Base-by-base conservation (phyloP, 345 rosid genomes). In the Hibiscus mutabilis region DNA sequence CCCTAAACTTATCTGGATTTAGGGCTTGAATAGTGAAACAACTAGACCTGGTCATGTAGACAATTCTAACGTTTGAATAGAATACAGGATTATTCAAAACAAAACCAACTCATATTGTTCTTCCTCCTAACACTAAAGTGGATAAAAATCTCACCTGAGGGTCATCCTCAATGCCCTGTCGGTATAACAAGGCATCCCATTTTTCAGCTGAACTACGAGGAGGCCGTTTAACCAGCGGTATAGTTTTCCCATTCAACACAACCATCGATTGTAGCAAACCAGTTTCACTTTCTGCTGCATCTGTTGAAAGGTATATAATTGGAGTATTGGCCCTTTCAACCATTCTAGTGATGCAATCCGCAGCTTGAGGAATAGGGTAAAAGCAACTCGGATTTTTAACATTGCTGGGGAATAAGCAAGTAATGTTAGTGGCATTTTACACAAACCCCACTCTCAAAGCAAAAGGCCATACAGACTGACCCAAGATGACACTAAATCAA, bases 281-380 rank as follows among this genome's bases (percentile, higher is more conserved):
- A 73, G 91, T 92, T 87, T 95, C 97, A 66, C 97, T 91, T 73
- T 85, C 92, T 42, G 99, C 99, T 6, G 99, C 97, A 84, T 94
- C 99, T 2, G 99, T 94, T 72, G 99, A 94, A 57, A 94, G 96
- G 74, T 94, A 94, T 47, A 92, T 83, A 44, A 88, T 89, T 3
- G 92, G 92, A 74, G 88, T 78, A 9, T 81, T 81, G 33, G 87
- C 85, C 79, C 79, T 90, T 79, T 84, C 93, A 83, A 82, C 87
- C 79, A 94, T 73, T 66, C 90, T 88, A 47, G 79, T 73, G 60
- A 94, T 90, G 85, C 97, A 94, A 47, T 79, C 83, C 2, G 99
- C 99, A 68, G 97, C 97, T 86, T 94, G 99, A 42, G 99, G 97
- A 76, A 94, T 80, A 6, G 99, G 93, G 77, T 85, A 94, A 80